These are phyloP conservation scores for Dalechampia spathulata DNA, from an alignment of 441 rosid species.

Conservation along the genomic window DNA sequence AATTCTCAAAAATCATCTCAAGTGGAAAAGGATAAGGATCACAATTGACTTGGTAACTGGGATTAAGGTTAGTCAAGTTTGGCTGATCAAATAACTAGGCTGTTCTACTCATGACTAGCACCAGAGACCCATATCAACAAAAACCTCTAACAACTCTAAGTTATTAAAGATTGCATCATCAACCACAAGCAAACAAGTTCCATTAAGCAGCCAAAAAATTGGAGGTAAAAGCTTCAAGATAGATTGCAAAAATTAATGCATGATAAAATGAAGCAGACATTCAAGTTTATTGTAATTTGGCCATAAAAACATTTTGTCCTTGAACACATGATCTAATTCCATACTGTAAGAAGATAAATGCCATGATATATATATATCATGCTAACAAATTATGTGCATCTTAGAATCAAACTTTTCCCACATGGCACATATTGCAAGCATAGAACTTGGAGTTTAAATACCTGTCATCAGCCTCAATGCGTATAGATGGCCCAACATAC, in stretches of 20 bases:
- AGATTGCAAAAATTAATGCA: background rate
- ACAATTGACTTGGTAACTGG: no score
- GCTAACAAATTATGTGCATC: background rate
- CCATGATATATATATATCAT: background rate
- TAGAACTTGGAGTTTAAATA: conserved; percentile 14
- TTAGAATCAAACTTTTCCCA: background rate
- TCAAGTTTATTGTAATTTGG: background rate
- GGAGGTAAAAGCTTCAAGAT: background rate
- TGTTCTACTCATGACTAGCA: no score
- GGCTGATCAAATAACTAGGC: no score
- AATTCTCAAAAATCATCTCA: no score
- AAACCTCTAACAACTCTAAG: no score
- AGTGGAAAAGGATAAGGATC: no score
- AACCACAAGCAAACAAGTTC: background rate
- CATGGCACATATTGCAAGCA: no score
- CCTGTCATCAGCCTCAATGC: conserved; percentile 57
- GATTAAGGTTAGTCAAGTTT: no score
- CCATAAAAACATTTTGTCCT: background rate
- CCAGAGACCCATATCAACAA: no score
- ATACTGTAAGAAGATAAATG: background rate
- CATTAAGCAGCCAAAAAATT: background rate
- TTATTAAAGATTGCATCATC: background rate
- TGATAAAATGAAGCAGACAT: background rate
- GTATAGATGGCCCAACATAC: conserved; percentile 58
- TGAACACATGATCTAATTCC: background rate